Evolutionary conservation across 2,329 filamentous ascomycete species (phyloP).

Genomic region (Nigrospora oryzae): DNA sequence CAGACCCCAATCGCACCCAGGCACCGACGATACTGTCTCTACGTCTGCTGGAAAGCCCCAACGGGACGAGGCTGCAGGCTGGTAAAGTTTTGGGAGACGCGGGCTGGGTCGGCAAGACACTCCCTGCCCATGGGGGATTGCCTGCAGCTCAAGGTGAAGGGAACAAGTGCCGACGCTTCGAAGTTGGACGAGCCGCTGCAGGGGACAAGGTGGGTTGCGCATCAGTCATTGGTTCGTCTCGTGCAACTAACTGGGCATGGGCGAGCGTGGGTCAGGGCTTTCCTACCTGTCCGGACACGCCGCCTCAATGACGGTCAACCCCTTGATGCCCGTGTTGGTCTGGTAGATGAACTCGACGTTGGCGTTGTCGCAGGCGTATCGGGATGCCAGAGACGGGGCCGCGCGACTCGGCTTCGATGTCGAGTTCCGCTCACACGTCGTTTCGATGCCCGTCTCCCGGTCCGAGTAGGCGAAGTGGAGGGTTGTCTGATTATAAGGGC

Average conservation of each 20-base stretch:
- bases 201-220: not conserved
- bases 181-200: not conserved
- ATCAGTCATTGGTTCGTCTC: not conserved
- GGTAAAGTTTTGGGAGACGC: slow-evolving; percentile 3
- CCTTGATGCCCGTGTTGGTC: slow-evolving; percentile 12
- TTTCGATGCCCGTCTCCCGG: slow-evolving; percentile 15
- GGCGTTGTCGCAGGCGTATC: slow-evolving; percentile 15
- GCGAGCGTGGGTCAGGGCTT: not conserved
- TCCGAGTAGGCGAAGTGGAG: slow-evolving; percentile 17
- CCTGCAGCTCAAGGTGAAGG: slow-evolving; percentile 3
- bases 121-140: not conserved
- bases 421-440: slow-evolving; percentile 15
- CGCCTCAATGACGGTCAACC: slow-evolving; percentile 16
- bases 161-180: slow-evolving; percentile 12
- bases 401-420: slow-evolving; percentile 12
- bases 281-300: slow-evolving; percentile 18
- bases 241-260: not conserved
- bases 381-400: slow-evolving; percentile 9
- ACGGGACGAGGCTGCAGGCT: not conserved
- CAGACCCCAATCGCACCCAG: too few species aligned
- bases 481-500: slow-evolving; percentile 9
- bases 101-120: not conserved
- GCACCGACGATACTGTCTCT: too few species aligned
- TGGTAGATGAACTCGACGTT: slow-evolving; percentile 20
- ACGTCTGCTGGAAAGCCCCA: too few species aligned